A percentile compares a stretch with the other conserved stretches of the same genome.
These are phyloP conservation scores for Colletotrichum navitas DNA, from an alignment of 2,329 filamentous ascomycete species.

Conservation along the genomic window DNA sequence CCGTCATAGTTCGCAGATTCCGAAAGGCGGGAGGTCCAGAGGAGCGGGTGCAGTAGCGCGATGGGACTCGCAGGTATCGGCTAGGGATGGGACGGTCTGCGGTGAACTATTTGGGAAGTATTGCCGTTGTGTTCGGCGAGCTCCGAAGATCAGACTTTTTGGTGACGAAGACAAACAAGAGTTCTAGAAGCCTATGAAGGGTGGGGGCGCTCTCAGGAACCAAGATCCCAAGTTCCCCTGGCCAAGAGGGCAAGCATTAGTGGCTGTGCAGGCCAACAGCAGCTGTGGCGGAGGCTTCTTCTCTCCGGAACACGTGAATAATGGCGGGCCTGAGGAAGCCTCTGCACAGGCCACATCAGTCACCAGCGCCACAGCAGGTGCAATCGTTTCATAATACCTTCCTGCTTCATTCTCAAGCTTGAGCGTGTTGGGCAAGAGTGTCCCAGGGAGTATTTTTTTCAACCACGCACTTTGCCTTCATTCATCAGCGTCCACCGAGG, in stretches of 20 bases:
- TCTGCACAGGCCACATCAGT: constrained; percentile 31
- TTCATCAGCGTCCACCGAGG: neutral
- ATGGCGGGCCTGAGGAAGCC: constrained; percentile 31
- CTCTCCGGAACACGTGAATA: constrained; percentile 28
- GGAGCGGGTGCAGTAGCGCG: constrained; percentile 35
- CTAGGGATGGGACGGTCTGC: constrained; percentile 4
- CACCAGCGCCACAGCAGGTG: constrained; percentile 25
- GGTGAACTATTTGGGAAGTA: constrained; percentile 36
- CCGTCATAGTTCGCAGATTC: constrained; percentile 13
- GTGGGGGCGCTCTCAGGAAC: neutral
- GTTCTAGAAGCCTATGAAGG: neutral
- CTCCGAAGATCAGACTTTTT: constrained; percentile 20
- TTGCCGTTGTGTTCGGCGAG: constrained; percentile 24
- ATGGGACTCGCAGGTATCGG: constrained; percentile 5
- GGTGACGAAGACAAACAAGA: too few species aligned
- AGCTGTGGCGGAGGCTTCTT: constrained; percentile 24
- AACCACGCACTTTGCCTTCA: constrained; percentile 30
- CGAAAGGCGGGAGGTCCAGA: neutral
- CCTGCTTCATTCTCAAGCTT: constrained; percentile 38
- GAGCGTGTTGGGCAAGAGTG: constrained; percentile 30
- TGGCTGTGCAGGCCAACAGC: constrained; percentile 26
- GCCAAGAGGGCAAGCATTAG: neutral
- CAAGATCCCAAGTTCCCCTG: neutral
- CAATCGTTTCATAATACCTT: constrained; percentile 32
- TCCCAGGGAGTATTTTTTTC: constrained; percentile 38